Conservation (phyloP, 208 protist genomes). For the Trichomonas vaginalis region DNA sequence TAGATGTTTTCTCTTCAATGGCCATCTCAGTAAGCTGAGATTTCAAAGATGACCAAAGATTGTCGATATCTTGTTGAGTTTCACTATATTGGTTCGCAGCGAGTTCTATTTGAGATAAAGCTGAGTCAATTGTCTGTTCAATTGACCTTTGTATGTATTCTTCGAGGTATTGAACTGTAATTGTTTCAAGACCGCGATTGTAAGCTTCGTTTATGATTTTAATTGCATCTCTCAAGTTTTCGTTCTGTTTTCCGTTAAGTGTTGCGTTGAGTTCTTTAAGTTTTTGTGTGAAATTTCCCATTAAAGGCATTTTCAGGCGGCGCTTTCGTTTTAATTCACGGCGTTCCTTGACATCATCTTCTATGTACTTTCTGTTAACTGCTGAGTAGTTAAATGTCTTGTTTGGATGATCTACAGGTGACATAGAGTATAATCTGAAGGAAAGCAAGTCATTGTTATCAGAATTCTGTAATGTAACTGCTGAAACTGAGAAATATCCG, state of each 20-base stretch:
- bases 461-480: background rate
- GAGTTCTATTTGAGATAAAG: background rate
- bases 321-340: background rate
- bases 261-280: background rate
- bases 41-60: background rate
- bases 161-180: background rate
- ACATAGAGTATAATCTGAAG: background rate
- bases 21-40: background rate
- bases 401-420: background rate
- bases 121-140: background rate
- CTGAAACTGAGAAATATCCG: background rate
- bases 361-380: background rate
- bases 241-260: background rate
- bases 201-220: background rate
- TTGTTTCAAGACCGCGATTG: background rate
- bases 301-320: background rate
- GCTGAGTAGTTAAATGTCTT: background rate
- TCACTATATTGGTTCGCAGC: background rate
- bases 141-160: background rate
- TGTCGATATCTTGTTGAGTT: background rate
- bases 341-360: background rate
- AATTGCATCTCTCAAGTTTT: background rate
- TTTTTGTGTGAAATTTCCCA: background rate
- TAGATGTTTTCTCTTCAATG: background rate
- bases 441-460: background rate